Evolutionary conservation across 2,329 filamentous ascomycete genomes (phyloP).

Genomic region (Dendrostoma leiphaemia): DNA sequence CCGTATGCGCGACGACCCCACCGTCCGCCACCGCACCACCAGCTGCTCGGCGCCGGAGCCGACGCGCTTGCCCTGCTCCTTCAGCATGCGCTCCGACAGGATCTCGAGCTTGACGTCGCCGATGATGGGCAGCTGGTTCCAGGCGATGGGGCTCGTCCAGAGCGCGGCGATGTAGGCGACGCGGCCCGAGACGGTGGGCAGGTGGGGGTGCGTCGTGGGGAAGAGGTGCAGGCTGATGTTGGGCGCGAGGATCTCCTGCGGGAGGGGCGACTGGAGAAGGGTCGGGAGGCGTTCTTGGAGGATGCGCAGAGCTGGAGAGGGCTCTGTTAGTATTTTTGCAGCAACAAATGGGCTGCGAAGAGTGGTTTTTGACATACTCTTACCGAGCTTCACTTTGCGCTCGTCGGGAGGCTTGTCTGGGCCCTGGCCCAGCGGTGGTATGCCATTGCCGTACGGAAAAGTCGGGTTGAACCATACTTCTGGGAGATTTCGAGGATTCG

Average conservation of each 20-base stretch:
- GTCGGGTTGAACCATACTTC: slow-evolving; percentile 45
- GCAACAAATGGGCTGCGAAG: too few species aligned
- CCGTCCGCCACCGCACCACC: slow-evolving; percentile 85
- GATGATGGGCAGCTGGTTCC: slow-evolving; percentile 87
- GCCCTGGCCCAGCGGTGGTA: slow-evolving; percentile 21
- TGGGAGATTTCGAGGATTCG: slow-evolving; percentile 29
- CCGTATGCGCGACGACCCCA: slow-evolving; percentile 44
- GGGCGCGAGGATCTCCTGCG: slow-evolving; percentile 74
- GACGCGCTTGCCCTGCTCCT: slow-evolving; percentile 48
- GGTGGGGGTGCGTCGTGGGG: slow-evolving; percentile 77
- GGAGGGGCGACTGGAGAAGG: slow-evolving; percentile 63
- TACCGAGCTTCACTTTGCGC: slow-evolving; percentile 60
- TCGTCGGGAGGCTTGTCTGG: slow-evolving; percentile 45
- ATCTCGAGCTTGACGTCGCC: slow-evolving; percentile 89
- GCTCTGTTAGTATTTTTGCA: too few species aligned
- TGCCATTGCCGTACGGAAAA: slow-evolving; percentile 26
- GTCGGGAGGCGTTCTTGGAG: slow-evolving; percentile 67
- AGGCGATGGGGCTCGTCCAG: slow-evolving; percentile 94
- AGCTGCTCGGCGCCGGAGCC: slow-evolving; percentile 72
- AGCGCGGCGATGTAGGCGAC: slow-evolving; percentile 90
- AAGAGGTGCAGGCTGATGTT: slow-evolving; percentile 71
- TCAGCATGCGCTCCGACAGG: slow-evolving; percentile 82
- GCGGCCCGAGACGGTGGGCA: slow-evolving; percentile 87
- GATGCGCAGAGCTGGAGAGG: slow-evolving; percentile 54
- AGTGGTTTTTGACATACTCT: slow-evolving; percentile 57